A percentile compares a stretch with the other conserved stretches of the same genome.
phyloP scores from a whole-genome alignment of 176 grass and related monocot species.

The Oryza meridionalis region DNA sequence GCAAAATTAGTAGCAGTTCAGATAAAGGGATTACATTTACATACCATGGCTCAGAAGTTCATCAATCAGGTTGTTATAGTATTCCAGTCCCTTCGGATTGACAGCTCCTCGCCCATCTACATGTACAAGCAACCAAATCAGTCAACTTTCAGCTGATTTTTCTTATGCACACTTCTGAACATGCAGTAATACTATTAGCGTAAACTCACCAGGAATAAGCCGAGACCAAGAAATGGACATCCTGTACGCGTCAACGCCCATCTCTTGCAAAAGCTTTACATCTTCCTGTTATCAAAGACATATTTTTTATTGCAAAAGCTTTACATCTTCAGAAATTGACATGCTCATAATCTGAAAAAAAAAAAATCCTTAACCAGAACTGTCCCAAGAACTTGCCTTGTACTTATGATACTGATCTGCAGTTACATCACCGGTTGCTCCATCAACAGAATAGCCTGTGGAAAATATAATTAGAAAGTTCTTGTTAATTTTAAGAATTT shows the following conservation, averaged over 20 bases:
- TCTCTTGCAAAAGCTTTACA: slow-evolving; percentile 83
- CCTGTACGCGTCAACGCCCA: slow-evolving; percentile 85
- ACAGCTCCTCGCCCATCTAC: slow-evolving; percentile 85
- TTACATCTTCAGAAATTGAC: slow-evolving; percentile 60
- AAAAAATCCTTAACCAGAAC: not conserved
- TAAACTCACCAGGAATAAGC: slow-evolving; percentile 71
- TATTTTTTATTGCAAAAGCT: slow-evolving; percentile 47
- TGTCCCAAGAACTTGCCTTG: slow-evolving; percentile 51
- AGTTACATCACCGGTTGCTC: slow-evolving; percentile 64
- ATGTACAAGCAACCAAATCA: slow-evolving; percentile 21
- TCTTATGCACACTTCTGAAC: not conserved
- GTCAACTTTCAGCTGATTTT: not conserved
- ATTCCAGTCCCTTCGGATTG: slow-evolving; percentile 77
- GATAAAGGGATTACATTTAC: not conserved
- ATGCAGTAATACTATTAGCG: not conserved
- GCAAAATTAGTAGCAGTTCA: not conserved
- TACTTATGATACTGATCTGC: slow-evolving; percentile 96
- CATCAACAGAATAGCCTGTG: slow-evolving; percentile 57
- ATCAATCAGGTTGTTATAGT: slow-evolving; percentile 94
- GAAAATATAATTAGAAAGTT: not conserved
- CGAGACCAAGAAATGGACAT: slow-evolving; percentile 88
- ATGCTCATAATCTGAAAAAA: not conserved
- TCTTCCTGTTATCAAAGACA: slow-evolving; percentile 60
- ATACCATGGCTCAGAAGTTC: slow-evolving; percentile 79
- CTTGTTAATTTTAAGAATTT: not conserved